Conservation (phyloP, 1,284 basidiomycete genomes). For the Tilletiopsis washingtonensis region DNA sequence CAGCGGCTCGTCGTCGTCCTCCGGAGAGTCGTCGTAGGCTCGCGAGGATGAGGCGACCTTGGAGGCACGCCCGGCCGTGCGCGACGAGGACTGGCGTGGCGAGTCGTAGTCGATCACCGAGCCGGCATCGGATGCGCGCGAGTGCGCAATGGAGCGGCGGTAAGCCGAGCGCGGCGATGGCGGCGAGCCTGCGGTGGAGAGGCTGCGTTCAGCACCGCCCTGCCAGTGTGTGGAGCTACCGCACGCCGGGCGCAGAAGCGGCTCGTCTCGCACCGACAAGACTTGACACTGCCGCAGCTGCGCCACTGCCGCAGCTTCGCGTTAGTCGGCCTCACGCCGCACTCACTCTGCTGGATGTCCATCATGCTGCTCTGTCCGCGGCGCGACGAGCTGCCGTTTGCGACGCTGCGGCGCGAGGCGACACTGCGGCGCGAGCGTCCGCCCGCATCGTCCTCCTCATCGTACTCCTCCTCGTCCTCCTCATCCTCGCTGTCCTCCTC, state of each 20-base stretch:
- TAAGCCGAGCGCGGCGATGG: constrained; percentile 19
- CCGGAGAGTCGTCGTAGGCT: not conserved
- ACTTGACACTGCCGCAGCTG: not conserved
- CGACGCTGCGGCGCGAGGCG: too few species aligned
- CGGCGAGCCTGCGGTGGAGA: constrained; percentile 7
- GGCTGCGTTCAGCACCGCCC: not conserved
- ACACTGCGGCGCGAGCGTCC: constrained; percentile 2
- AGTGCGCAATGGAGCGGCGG: constrained; percentile 1
- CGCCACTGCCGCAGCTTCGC: not conserved
- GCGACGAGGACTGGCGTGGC: too few species aligned
- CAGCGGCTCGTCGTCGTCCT: constrained; percentile 6
- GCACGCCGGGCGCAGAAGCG: too few species aligned
- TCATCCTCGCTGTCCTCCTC: constrained; percentile 42
- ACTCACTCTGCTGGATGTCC: constrained; percentile 24
- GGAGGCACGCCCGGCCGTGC: not conserved
- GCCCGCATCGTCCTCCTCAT: constrained; percentile 50
- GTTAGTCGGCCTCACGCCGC: not conserved
- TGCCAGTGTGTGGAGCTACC: too few species aligned
- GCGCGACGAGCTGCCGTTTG: not conserved
- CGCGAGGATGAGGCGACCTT: not conserved
- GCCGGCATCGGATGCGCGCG: not conserved
- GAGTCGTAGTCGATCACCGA: constrained; percentile 5
- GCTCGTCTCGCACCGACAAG: not conserved
- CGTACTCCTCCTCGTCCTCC: constrained; percentile 55
- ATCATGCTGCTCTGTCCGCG: constrained; percentile 22